Percentiles rank a stretch among this genome's conserved stretches.
Conservation (phyloP, 352 stramenopile species). For the Peronospora belbahrii region DNA sequence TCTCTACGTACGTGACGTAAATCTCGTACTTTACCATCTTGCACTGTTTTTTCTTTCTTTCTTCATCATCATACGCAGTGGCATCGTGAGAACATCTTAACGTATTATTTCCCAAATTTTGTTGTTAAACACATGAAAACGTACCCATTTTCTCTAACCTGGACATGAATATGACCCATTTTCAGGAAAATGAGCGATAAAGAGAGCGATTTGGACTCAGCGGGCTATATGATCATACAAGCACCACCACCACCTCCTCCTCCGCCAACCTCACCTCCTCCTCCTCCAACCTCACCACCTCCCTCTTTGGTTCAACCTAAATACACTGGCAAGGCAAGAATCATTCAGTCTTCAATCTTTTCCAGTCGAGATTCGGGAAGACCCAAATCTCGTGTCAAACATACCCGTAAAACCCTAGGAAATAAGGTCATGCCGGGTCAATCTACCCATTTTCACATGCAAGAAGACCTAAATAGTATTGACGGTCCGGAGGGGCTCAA, state of each 20-base stretch:
- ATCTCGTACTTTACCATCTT: not conserved
- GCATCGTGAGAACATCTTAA: no score
- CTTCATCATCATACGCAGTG: not conserved
- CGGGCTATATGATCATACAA: constrained; percentile 13
- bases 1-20: not conserved
- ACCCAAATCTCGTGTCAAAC: constrained; percentile 12
- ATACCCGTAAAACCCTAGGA: constrained; percentile 12
- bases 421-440: constrained; percentile 1
- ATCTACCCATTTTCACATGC: not conserved
- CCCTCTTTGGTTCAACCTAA: constrained; percentile 11
- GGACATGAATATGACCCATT: constrained; percentile 5
- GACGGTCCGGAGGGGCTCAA: constrained; percentile 1
- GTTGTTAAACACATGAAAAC: constrained; percentile 3
- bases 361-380: constrained; percentile 17
- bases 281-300: constrained; percentile 1
- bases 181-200: constrained; percentile 24
- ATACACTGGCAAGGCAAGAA: constrained; percentile 28
- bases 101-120: constrained; percentile 2
- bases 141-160: constrained; percentile 5
- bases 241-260: constrained; percentile 5
- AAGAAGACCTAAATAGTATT: not conserved
- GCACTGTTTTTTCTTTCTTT: not conserved
- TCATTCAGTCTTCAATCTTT: constrained; percentile 26
- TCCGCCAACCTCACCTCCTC: constrained; percentile 2
- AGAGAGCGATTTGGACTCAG: constrained; percentile 23